Evolutionary conservation across 2,329 filamentous ascomycete genomes (phyloP), one percentile per base, ranked within the genome.

Genomic region (Endoconidiophora laricicola): DNA sequence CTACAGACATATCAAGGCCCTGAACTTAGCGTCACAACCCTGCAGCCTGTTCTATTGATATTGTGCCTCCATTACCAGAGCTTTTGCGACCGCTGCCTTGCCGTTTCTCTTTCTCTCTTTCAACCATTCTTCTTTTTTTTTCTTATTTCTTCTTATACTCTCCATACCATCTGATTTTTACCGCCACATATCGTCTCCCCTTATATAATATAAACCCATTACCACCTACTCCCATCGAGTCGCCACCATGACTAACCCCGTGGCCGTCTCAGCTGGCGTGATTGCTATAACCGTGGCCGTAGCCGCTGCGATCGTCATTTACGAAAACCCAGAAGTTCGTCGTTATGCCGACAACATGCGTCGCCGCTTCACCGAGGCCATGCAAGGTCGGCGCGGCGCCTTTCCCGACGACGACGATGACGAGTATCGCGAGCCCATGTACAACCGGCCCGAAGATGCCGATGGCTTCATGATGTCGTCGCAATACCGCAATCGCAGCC

Each of bases 361-460:
- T 53, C 72, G 76, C 53, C 71, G 74, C 54, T 74, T 81, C 58
- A 74, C 76, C 56, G 59, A 79, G 39, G 75, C 76, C 45, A 62
- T 81, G 12, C 39, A 36, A 7, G 46, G 50, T 23, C 50, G 50
- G 18, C 46, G 42, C 20, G 73, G 79, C 58, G 68, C 71, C 7
- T 66, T 80, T 24, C 73, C 76, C 52, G 75, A 81, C 51, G 69
- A 72, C 3, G 63, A 68, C 52, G 58, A 62, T 41, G 45, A 52
- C 23, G 49, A 51, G 50, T 60, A 63, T 40, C 63, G 65, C 26
- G 65, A 74, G 56, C 78, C 78, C 51, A 63, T 73, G 24, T 80
- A 79, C 62, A 81, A 81, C 60, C 66, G 78, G 10, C 78, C 78
- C 47, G 78, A 81, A 60, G 78, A 81, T 61, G 77, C 77, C 52